These are phyloP conservation scores for Corrigiola litoralis DNA, from an alignment of 179 eudicot species.

Conservation along the genomic window DNA sequence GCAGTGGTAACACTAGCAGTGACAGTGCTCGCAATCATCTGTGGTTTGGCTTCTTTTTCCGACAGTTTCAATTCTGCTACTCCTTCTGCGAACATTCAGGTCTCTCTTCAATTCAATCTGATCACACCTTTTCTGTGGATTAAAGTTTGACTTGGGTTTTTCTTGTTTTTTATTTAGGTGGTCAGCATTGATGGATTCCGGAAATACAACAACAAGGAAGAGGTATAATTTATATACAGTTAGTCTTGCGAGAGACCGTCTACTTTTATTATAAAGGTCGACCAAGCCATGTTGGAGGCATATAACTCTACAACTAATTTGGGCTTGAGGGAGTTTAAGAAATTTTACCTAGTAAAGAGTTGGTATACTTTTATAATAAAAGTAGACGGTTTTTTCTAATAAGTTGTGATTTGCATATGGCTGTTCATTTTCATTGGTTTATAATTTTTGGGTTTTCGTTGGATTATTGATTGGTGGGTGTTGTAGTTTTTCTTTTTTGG, in stretches of 20 bases:
- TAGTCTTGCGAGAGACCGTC: no score
- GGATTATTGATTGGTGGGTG: background rate
- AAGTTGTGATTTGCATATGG: no score
- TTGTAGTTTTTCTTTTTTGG: background rate
- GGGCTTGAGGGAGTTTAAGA: no score
- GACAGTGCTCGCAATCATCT: slow-evolving; percentile 78
- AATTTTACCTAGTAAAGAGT: no score
- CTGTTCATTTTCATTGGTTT: no score
- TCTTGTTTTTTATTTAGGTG: slow-evolving; percentile 44
- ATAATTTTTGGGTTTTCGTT: background rate
- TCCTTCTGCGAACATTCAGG: slow-evolving; percentile 68
- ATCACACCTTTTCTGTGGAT: background rate
- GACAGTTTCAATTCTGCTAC: slow-evolving; percentile 68
- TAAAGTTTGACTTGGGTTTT: background rate
- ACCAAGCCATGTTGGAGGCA: no score
- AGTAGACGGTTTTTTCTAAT: no score
- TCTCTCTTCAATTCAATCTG: background rate
- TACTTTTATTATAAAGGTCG: no score
- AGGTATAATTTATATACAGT: slow-evolving; percentile 48
- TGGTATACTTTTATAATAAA: no score
- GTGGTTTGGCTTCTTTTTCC: slow-evolving; percentile 82
- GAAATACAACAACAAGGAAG: slow-evolving; percentile 76
- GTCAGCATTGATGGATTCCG: slow-evolving; percentile 68
- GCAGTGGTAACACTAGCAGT: slow-evolving; percentile 75
- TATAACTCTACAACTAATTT: no score